These are phyloP conservation scores for Rhodofomes roseus DNA, from an alignment of 1,284 basidiomycete species.

Conservation along the genomic window DNA sequence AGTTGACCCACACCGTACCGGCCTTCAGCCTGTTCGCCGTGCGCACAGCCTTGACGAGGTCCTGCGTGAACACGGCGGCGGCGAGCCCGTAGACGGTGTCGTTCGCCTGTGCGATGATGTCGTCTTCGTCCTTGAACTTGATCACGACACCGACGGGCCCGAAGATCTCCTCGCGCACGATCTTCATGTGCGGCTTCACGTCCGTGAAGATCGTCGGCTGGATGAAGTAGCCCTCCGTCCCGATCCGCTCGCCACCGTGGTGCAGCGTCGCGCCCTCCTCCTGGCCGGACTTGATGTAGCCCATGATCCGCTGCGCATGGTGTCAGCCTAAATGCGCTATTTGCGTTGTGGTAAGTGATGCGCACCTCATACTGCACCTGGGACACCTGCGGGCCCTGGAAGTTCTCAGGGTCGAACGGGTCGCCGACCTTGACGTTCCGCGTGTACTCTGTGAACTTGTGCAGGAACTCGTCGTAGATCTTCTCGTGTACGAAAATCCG, in stretches of 20 bases:
- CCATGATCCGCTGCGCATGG: conserved; percentile 67
- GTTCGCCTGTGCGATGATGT: conserved; percentile 76
- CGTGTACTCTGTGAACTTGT: conserved; percentile 55
- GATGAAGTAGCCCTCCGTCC: conserved; percentile 74
- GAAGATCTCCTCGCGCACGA: conserved; percentile 90
- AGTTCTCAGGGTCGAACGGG: conserved; percentile 69
- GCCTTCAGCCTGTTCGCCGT: conserved; percentile 79
- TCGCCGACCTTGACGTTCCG: conserved; percentile 68
- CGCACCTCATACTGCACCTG: conserved; percentile 60
- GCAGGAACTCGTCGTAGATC: conserved; percentile 81
- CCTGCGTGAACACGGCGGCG: conserved; percentile 81
- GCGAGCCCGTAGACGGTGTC: conserved; percentile 80
- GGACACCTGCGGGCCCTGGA: conserved; percentile 90
- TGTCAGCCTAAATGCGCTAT: background rate
- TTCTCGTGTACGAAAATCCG: conserved; percentile 82
- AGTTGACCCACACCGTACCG: conserved; percentile 85
- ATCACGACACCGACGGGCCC: conserved; percentile 79
- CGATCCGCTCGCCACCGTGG: conserved; percentile 73
- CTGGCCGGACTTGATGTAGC: conserved; percentile 85
- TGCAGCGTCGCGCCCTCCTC: conserved; percentile 80
- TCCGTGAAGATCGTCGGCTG: conserved; percentile 87
- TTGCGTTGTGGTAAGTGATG: background rate
- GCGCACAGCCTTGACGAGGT: conserved; percentile 73
- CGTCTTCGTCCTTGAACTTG: conserved; percentile 65
- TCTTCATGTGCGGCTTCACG: conserved; percentile 76